Evolutionary conservation across 176 grass and related monocot genomes (phyloP).

Genomic region (Eragrostis curvula): DNA sequence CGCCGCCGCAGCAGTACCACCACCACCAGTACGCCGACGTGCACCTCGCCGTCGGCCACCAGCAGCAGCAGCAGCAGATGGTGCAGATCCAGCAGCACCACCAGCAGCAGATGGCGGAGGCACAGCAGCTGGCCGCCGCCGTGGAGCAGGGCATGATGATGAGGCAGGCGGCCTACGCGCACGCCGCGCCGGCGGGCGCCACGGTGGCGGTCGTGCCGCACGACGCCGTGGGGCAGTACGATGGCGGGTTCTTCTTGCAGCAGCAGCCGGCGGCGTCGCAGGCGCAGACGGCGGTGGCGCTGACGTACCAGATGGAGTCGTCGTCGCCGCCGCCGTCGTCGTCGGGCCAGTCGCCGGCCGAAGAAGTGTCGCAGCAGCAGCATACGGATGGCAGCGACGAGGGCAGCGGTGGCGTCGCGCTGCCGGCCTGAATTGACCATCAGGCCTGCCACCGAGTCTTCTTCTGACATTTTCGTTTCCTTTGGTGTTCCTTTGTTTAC

Average conservation of each 20-base stretch:
- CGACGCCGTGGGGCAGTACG: background rate
- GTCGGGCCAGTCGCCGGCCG: conserved; percentile 34
- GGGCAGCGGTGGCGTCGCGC: conserved; percentile 26
- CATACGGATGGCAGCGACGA: conserved; percentile 46
- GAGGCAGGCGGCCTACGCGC: conserved; percentile 5
- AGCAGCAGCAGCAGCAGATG: conserved; percentile 15
- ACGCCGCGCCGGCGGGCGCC: too few species aligned
- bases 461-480: background rate
- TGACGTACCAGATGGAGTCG: conserved; percentile 40
- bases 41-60: background rate
- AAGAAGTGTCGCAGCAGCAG: conserved; percentile 26
- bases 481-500: conserved; percentile 15
- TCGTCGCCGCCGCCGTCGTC: conserved; percentile 47
- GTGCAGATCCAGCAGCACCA: background rate
- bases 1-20: background rate
- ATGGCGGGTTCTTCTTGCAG: conserved; percentile 28
- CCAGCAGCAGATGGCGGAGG: conserved; percentile 47
- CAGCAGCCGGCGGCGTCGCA: conserved; percentile 22
- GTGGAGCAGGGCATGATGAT: conserved; percentile 41
- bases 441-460: background rate
- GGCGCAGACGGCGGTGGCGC: conserved; percentile 1
- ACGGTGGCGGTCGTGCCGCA: conserved; percentile 32
- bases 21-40: conserved; percentile 30
- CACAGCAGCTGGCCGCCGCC: conserved; percentile 38
- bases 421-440: background rate